Evolutionary conservation across 148 eudicot genomes (phyloP), one percentile per base, ranked within the genome.

Genomic region (Cornus kousa): DNA sequence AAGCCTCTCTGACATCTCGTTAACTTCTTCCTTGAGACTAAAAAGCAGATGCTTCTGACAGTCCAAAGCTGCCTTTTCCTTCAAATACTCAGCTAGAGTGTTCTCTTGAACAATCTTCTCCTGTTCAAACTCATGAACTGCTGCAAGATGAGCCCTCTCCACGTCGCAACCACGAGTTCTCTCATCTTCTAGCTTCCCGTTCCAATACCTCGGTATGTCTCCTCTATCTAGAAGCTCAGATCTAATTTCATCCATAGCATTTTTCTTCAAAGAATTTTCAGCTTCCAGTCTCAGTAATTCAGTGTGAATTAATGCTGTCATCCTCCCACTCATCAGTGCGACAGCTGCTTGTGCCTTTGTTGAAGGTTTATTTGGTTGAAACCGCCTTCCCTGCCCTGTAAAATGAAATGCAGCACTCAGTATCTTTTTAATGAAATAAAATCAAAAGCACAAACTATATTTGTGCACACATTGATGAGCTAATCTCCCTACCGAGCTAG

Each of bases 311-410:
- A 86, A 87, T 82, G 87, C 90, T 53, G 71, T 46, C 90, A 89
- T 88, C 80, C 92, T 87, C 71, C 97, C 99, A 75, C 95, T 90
- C 43, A 95, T 87, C 31, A 96, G 90, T 55, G 93, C 94, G 57
- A 96, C 98, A 57, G 98, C 98, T 67, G 90, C 99, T 84, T 93
- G 99, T 50, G 92, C 97, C 77, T 87, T 89, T 73, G 97, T 92
- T 83, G 89, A 87, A 70, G 99, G 99, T 82, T 89, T 96, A 76
- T 77, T 84, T 77, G 97, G 97, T 83, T 93, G 98, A 79, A 93
- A 89, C 79, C 99, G 87, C 83, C 87, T 96, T 79, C 81, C 86
- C 81, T 89, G 86, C 67, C 99, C 99, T 96, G 89, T 76, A 75
- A 80, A 82, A 66, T 33, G 13, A 23, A 66, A 74, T 60, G 75